Conservation (phyloP, 2,329 filamentous ascomycete genomes). For the Monosporascus sp. region DNA sequence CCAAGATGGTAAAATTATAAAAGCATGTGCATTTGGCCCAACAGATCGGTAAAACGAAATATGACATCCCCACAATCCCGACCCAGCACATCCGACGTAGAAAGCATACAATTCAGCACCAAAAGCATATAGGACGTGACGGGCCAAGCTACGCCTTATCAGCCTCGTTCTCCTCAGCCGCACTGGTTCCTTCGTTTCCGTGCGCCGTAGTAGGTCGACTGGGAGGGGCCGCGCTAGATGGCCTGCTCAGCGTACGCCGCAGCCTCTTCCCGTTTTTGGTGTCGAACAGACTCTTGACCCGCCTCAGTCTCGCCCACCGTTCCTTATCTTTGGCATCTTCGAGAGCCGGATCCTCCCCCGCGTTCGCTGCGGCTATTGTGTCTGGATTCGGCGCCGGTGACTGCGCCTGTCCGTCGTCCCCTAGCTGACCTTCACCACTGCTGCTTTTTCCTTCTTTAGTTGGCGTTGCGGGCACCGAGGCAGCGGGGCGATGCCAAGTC, state of each 20-base stretch:
- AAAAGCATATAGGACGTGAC: too few species aligned
- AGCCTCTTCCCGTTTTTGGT: constrained; percentile 55
- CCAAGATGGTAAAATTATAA: too few species aligned
- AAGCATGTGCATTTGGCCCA: too few species aligned
- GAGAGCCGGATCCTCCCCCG: constrained; percentile 41
- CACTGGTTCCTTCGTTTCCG: constrained; percentile 13
- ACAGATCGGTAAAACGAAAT: too few species aligned
- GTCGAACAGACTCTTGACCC: constrained; percentile 67
- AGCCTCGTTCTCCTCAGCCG: constrained; percentile 11
- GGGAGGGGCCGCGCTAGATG: constrained; percentile 29
- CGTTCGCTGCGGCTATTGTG: constrained; percentile 28
- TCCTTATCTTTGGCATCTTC: constrained; percentile 61
- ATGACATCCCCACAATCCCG: too few species aligned
- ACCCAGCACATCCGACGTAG: too few species aligned
- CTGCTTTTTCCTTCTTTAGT: constrained; percentile 7
- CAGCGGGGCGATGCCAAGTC: constrained; percentile 21
- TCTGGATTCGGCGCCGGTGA: constrained; percentile 14
- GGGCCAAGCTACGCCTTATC: neutral
- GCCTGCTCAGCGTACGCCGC: constrained; percentile 35
- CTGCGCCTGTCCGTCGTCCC: constrained; percentile 13
- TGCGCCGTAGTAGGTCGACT: constrained; percentile 21
- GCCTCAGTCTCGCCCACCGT: constrained; percentile 64
- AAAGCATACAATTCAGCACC: too few species aligned
- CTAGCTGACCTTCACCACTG: constrained; percentile 4
- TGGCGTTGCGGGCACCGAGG: constrained; percentile 21